phyloP scores from a whole-genome alignment of 345 rosid genomes.

The Eucalyptus erythrocorys region DNA sequence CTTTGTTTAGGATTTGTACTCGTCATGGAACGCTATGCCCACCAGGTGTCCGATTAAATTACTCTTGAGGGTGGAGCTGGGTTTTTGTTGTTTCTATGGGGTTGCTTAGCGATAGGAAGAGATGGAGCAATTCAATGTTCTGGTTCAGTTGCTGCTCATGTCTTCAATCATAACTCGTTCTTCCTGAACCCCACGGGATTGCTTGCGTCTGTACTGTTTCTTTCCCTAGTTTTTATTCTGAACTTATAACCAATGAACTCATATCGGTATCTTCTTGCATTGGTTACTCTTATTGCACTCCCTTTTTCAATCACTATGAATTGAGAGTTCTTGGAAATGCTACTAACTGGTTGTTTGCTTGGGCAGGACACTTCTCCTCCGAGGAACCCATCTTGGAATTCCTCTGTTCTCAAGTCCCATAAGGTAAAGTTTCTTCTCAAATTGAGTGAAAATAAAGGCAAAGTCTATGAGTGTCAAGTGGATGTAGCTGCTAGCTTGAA shows the following conservation, averaged over 20 bases:
- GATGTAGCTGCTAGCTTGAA: not conserved
- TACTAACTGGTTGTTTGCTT: not conserved
- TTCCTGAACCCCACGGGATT: not conserved
- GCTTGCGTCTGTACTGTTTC: not conserved
- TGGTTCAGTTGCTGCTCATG: fast-evolving
- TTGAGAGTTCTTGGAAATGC: not conserved
- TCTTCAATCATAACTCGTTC: not conserved
- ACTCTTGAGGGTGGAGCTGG: no score
- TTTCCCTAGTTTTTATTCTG: not conserved
- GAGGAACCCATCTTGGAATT: not conserved
- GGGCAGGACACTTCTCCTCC: slow-evolving; percentile 20
- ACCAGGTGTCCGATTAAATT: no score
- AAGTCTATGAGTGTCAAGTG: not conserved
- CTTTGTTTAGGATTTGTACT: no score
- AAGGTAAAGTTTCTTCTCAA: not conserved
- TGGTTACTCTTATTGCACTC: not conserved
- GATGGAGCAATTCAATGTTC: no score
- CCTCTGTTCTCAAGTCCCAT: not conserved
- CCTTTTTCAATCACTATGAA: no score
- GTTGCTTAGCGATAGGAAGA: no score
- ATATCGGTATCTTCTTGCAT: not conserved
- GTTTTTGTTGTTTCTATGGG: no score
- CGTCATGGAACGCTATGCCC: no score
- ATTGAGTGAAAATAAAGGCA: not conserved
- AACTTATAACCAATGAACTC: not conserved